A percentile compares a stretch with the other conserved stretches of the same genome.
These are phyloP conservation scores for Ophidiomyces ophidiicola DNA, from an alignment of 2,329 filamentous ascomycete species.

Conservation along the genomic window DNA sequence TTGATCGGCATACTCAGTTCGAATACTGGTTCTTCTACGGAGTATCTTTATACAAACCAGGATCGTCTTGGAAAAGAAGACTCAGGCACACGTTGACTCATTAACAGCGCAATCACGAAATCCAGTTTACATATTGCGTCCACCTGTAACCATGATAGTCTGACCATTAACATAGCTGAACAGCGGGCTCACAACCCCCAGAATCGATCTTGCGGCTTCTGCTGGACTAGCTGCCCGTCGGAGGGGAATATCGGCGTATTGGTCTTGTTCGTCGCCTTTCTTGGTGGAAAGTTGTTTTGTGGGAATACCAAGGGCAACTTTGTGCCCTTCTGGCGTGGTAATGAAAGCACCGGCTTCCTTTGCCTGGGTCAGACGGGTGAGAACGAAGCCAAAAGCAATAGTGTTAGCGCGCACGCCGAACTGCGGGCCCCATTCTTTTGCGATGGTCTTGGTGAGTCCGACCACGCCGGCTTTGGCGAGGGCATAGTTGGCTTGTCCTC, in stretches of 20 bases:
- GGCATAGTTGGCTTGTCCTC: slow-evolving; percentile 78
- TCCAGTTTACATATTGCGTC: slow-evolving; percentile 47
- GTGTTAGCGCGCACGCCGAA: slow-evolving; percentile 78
- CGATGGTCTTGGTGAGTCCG: slow-evolving; percentile 77
- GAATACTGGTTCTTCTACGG: too few species aligned
- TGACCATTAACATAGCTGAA: slow-evolving; percentile 79
- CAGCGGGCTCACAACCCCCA: slow-evolving; percentile 69
- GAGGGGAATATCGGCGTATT: slow-evolving; percentile 61
- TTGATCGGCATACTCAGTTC: too few species aligned
- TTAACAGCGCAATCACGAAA: too few species aligned
- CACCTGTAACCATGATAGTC: slow-evolving; percentile 76
- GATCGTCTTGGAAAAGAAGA: too few species aligned
- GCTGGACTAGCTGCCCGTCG: slow-evolving; percentile 63
- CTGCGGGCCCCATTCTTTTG: slow-evolving; percentile 77
- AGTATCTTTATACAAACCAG: too few species aligned
- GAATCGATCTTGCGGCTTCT: slow-evolving; percentile 64
- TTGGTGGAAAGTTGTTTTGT: slow-evolving; percentile 39
- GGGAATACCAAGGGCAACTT: slow-evolving; percentile 63
- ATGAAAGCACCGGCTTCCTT: slow-evolving; percentile 78
- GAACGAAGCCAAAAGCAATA: slow-evolving; percentile 70
- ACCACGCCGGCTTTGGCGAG: slow-evolving; percentile 73
- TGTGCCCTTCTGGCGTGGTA: slow-evolving; percentile 60
- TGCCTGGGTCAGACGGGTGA: slow-evolving; percentile 66
- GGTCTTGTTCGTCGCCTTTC: slow-evolving; percentile 23
- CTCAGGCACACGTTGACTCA: too few species aligned